Percentiles rank a stretch among this genome's conserved stretches.
Evolutionary conservation across 2,329 filamentous ascomycete genomes (phyloP).

Genomic region (Colletotrichum plurivorum): DNA sequence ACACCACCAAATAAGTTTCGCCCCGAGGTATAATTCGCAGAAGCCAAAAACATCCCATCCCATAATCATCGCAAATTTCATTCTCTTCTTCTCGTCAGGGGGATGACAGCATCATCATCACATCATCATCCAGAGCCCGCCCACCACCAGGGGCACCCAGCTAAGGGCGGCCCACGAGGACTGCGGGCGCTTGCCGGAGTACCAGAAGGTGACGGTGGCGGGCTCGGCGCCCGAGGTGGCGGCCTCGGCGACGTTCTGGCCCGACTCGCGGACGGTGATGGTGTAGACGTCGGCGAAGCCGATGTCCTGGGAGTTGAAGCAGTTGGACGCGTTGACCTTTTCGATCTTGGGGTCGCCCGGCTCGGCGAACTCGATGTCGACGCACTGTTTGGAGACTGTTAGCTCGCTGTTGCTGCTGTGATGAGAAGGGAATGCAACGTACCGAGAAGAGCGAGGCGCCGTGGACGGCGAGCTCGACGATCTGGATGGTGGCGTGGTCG

Average conservation of each 20-base stretch:
- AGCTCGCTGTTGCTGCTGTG: conserved; percentile 3
- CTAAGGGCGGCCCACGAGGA: conserved; percentile 46
- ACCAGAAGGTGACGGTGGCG: conserved; percentile 43
- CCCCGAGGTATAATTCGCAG: conserved; percentile 23
- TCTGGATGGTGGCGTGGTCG: conserved; percentile 91
- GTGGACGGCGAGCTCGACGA: conserved; percentile 87
- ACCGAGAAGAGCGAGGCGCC: conserved; percentile 88
- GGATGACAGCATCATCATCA: conserved; percentile 42
- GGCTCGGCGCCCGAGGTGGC: conserved; percentile 47
- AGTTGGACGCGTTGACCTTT: conserved; percentile 85
- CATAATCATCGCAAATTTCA: not conserved
- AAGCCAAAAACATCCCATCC: not conserved
- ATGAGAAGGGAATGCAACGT: conserved; percentile 51
- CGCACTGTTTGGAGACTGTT: conserved; percentile 72
- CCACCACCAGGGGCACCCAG: conserved; percentile 58
- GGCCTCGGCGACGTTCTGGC: conserved; percentile 42
- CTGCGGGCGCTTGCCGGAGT: conserved; percentile 11
- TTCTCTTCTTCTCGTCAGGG: not conserved
- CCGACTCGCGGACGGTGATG: conserved; percentile 64
- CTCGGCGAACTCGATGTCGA: conserved; percentile 92
- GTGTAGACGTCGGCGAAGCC: conserved; percentile 85
- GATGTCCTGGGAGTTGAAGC: conserved; percentile 87
- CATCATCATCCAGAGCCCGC: conserved; percentile 56
- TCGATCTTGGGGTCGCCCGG: conserved; percentile 76
- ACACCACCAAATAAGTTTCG: conserved; percentile 9